Evolutionary conservation across 139 green algal species (phyloP), one percentile per base, ranked within the genome.

Genomic region (Chlorokybus atmophyticus): DNA sequence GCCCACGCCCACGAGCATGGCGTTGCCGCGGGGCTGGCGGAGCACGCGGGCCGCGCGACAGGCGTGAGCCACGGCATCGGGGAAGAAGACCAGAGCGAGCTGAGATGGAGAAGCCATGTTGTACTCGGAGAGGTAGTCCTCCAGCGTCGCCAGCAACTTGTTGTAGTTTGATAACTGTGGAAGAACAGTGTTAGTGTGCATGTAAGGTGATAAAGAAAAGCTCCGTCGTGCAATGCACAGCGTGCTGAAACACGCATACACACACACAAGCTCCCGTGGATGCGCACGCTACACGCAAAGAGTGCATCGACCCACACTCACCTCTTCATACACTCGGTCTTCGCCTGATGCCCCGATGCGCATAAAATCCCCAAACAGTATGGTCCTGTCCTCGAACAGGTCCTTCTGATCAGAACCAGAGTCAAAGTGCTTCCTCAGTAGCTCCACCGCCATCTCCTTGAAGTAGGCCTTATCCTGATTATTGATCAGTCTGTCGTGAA

Each of bases 1-100:
- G 29, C 85, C 85, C 27, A 91, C 85, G 39, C 85, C 85, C 30
- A 93, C 73, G 29, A 93, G 70, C 79, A 93, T 81, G 6, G 80
- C 83, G 61, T 91, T 87, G 56, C 85, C 85, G 26, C 81, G 65
- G 5, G 83, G 83, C 71, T 88, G 79, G 40, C 77, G 71, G 57
- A 93, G 74, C 30, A 93, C 74, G 53, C 85, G 75, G 4, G 60
- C 49, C 38, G 88, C 70, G 52, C 79, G 78, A 1, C 67, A 70
- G 52, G 87, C 74, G 62, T 93, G 83, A 59, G 86, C 65, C 32
- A 90, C 63, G 2, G 85, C 85, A 52, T 92, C 75, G 50, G 69
- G 62, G 76, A 93, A 93, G 61, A 93, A 86, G 1, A 89, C 83
- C 4, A 92, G 79, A 40, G 84, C 80, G 52, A 92, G 79, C 2